Conservation (phyloP, 495 filamentous ascomycete species). For the Hypoxylon subgilvum region DNA sequence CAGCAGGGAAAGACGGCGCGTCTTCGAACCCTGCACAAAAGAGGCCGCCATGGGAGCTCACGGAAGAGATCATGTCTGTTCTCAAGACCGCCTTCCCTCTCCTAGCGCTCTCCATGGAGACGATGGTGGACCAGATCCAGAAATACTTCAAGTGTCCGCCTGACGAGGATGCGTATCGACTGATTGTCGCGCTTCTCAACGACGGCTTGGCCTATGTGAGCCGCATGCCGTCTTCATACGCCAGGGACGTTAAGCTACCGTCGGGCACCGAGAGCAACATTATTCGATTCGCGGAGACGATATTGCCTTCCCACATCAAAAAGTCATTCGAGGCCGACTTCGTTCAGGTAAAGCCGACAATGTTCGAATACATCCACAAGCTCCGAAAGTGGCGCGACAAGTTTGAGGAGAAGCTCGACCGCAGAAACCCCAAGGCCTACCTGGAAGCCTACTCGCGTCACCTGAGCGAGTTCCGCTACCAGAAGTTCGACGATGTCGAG, state of each 20-base stretch:
- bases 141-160: conserved; percentile 99
- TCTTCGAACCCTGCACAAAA: conserved; percentile 60
- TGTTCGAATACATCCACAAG: conserved; percentile 97
- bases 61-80: conserved; percentile 90
- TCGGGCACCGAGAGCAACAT: conserved; percentile 92
- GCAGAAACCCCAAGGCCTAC: conserved; percentile 68
- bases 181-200: conserved; percentile 96
- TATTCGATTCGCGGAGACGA: conserved; percentile 93
- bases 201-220: conserved; percentile 89
- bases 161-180: conserved; percentile 94
- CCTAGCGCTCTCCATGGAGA: conserved; percentile 96
- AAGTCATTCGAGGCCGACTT: conserved; percentile 96
- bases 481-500: conserved; percentile 98
- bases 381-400: conserved; percentile 94
- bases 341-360: conserved; percentile 87
- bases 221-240: conserved; percentile 82
- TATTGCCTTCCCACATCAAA: conserved; percentile 88
- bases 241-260: conserved; percentile 89
- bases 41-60: conserved; percentile 90
- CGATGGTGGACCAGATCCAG: conserved; percentile 97
- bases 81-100: conserved; percentile 96
- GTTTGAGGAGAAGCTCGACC: conserved; percentile 96
- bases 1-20: conserved; percentile 32
- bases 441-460: conserved; percentile 85
- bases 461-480: conserved; percentile 93